A percentile compares a stretch with the other conserved stretches of the same genome.
Evolutionary conservation across 192 early-diverging fungal species (phyloP).

Genomic region (Gryganskiella cystojenkinii): DNA sequence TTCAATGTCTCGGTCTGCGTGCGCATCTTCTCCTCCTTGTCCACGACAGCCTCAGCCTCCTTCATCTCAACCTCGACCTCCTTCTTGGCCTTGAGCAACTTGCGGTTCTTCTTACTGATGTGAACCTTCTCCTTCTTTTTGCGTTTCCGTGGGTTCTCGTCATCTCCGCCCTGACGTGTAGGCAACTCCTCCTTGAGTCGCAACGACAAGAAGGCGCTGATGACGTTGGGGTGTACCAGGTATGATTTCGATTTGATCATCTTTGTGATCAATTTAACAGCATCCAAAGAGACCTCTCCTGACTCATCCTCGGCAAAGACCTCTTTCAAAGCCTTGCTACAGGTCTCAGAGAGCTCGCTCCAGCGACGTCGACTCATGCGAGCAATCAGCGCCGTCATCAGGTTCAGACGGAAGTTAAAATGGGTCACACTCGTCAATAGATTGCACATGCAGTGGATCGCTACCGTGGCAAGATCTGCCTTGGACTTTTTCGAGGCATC

Average conservation of each 20-base stretch:
- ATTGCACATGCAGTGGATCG: constrained; percentile 85
- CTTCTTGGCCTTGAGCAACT: constrained; percentile 76
- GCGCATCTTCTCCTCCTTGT: constrained; percentile 84
- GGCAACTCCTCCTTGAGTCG: constrained; percentile 86
- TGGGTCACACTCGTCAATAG: constrained; percentile 86
- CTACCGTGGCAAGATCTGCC: constrained; percentile 61
- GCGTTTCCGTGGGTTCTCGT: constrained; percentile 63
- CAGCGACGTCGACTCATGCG: constrained; percentile 71
- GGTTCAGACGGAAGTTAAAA: constrained; percentile 95
- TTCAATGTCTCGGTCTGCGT: constrained; percentile 94
- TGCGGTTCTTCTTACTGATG: constrained; percentile 75
- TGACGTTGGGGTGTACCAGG: constrained; percentile 71
- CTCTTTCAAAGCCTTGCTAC: constrained; percentile 78
- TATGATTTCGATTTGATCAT: constrained; percentile 87
- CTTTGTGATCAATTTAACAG: constrained; percentile 85
- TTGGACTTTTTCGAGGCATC: constrained; percentile 35
- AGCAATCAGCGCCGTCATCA: constrained; percentile 85
- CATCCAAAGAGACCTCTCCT: constrained; percentile 88
- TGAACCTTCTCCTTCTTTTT: constrained; percentile 67
- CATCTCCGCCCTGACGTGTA: constrained; percentile 60
- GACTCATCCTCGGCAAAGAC: constrained; percentile 89
- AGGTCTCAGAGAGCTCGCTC: constrained; percentile 71
- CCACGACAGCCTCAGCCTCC: constrained; percentile 91
- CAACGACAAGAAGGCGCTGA: constrained; percentile 85
- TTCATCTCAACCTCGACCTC: constrained; percentile 84